These are phyloP conservation scores for Amauroascus niger DNA, from an alignment of 2,329 filamentous ascomycete genomes.

Conservation along the genomic window DNA sequence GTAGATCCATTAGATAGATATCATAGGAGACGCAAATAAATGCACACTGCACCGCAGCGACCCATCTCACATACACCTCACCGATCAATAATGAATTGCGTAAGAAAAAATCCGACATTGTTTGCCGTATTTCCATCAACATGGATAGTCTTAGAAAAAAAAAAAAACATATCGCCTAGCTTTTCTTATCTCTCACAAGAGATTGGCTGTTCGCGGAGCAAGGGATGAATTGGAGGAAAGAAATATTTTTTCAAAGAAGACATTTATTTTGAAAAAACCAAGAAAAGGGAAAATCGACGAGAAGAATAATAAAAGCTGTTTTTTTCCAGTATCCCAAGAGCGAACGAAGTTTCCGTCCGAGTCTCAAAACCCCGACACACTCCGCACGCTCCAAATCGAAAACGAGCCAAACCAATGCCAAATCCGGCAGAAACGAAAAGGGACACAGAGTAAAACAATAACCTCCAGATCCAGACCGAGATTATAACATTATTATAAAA, in stretches of 20 bases:
- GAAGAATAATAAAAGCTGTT: no score
- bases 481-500: neutral
- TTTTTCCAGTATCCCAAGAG: neutral
- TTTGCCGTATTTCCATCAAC: neutral
- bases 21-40: neutral
- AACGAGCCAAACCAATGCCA: neutral
- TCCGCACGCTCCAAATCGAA: neutral
- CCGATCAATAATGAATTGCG: neutral
- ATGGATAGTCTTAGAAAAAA: no score
- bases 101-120: neutral
- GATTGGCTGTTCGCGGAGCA: no score
- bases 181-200: neutral
- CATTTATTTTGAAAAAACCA: neutral
- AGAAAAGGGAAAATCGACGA: neutral
- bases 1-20: neutral
- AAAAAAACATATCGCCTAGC: neutral
- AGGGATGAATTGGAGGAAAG: no score
- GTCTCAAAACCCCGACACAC: neutral
- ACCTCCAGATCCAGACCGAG: conserved; percentile 1
- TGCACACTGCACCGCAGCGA: neutral
- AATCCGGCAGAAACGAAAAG: neutral
- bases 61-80: neutral
- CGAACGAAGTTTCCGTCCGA: neutral
- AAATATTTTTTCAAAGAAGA: neutral
- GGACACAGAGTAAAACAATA: neutral